Base-by-base conservation (phyloP, 2,329 filamentous ascomycete genomes). In the Chaetomiaceae sp. region DNA sequence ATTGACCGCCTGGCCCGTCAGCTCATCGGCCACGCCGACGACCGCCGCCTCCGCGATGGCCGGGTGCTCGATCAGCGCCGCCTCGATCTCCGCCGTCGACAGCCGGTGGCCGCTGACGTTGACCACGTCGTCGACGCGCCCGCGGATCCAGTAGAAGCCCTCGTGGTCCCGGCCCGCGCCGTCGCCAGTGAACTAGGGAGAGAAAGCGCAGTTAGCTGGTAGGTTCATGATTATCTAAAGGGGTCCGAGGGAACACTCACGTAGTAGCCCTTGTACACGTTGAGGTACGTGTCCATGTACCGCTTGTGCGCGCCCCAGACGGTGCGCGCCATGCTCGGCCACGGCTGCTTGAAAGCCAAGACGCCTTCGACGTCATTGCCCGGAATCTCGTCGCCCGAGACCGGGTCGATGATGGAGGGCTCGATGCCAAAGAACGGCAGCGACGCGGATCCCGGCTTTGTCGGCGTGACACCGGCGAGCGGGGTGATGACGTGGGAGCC, bases 61-160 rank as follows among this genome's bases (percentile, higher is more conserved):
- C 60, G 82, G 76, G 67, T 97, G 90, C 74, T 97, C 91, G 56
- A 98, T 84, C 39, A 98, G 81, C 15, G 93, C 93, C 22, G 93
- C 93, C 71, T 98, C 93, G 56, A 98, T 98, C 69, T 98, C 93
- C 29, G 93, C 91, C 9, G 93, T 98, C 14, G 91, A 97, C 53
- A 98, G 77, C 66, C 93, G 85, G 69, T 98, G 93, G 22, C 93
- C 93, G 58, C 86, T 93, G 52, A 98, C 93, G 68, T 98, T 98
- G 67, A 98, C 91, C 35, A 98, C 93, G 61, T 98, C 93, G 64
- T 98, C 93, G 43, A 98, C 93, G 68, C 93, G 89, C 56, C 93
- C 93, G 53, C 93, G 88, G 66, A 98, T 98, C 93, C 93, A 98
- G 81, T 97, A 98, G 76, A 96, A 98, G 47, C 93, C 93, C 61